Conservation (phyloP, 176 grass and related monocot species). For the Oropetium thomaeum region DNA sequence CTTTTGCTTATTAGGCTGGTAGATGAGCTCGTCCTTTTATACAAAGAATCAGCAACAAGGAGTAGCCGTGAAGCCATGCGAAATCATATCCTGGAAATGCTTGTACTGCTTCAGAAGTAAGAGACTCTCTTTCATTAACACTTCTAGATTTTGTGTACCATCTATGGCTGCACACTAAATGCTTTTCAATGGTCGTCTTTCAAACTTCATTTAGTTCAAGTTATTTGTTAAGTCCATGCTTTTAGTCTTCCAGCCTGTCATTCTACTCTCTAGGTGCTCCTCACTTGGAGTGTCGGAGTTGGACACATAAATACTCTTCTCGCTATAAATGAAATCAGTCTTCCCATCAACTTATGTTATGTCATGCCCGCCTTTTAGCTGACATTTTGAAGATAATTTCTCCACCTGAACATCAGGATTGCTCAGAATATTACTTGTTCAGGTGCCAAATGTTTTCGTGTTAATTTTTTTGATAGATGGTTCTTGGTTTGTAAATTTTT, state of each 20-base stretch:
- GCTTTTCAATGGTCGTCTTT: slow-evolving; percentile 1
- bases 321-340: not conserved
- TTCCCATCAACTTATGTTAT: not conserved
- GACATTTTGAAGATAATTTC: not conserved
- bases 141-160: not conserved
- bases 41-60: slow-evolving; percentile 79
- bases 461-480: not conserved
- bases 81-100: slow-evolving; percentile 47
- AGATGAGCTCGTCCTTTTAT: slow-evolving; percentile 75
- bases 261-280: not conserved
- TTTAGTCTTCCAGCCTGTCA: not conserved
- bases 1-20: slow-evolving; percentile 57
- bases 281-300: not conserved
- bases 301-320: not conserved
- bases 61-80: slow-evolving; percentile 51
- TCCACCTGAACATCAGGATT: not conserved
- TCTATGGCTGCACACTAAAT: not conserved
- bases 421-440: slow-evolving; percentile 1
- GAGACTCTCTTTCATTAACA: not conserved
- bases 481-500: not conserved
- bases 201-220: slow-evolving; percentile 1
- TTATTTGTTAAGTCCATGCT: not conserved
- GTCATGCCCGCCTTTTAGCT: not conserved
- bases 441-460: not conserved
- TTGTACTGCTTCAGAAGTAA: slow-evolving; percentile 73